Conservation (phyloP, 2,329 filamentous ascomycete species). For the Calonectria pauciramosa region DNA sequence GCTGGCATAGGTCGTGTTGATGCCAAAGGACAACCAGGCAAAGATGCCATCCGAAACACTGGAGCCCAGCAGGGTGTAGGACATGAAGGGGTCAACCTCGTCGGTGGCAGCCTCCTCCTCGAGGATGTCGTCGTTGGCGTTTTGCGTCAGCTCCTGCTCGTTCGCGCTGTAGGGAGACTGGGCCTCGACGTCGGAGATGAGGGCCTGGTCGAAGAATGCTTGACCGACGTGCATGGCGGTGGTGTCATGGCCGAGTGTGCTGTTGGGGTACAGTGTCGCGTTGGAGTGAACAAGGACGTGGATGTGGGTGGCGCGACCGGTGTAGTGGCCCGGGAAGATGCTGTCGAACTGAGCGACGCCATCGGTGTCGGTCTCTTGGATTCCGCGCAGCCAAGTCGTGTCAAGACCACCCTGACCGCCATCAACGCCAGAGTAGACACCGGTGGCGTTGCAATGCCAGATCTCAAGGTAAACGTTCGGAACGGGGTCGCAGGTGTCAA, state of each 20-base stretch:
- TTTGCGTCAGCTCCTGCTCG: slow-evolving; percentile 61
- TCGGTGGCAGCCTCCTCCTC: slow-evolving; percentile 61
- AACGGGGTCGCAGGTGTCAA: slow-evolving; percentile 58
- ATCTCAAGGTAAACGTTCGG: slow-evolving; percentile 58
- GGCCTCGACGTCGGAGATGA: slow-evolving; percentile 65
- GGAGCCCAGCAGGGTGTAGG: slow-evolving; percentile 71
- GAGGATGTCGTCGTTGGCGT: slow-evolving; percentile 65
- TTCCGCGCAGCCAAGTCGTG: slow-evolving; percentile 51
- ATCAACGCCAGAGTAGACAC: slow-evolving; percentile 60
- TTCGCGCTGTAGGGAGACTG: slow-evolving; percentile 63
- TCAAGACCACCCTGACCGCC: slow-evolving; percentile 60
- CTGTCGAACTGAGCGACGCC: slow-evolving; percentile 60
- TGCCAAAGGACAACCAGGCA: slow-evolving; percentile 67
- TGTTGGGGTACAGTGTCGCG: slow-evolving; percentile 49
- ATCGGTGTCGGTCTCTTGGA: slow-evolving; percentile 56
- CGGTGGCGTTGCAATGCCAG: slow-evolving; percentile 63
- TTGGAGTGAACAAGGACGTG: slow-evolving; percentile 59
- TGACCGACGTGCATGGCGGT: slow-evolving; percentile 72
- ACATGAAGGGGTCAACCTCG: slow-evolving; percentile 69
- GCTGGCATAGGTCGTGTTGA: slow-evolving; percentile 53
- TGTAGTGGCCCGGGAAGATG: slow-evolving; percentile 61
- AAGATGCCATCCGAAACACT: slow-evolving; percentile 65
- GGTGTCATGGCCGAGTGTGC: slow-evolving; percentile 51
- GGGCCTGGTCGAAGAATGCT: slow-evolving; percentile 72
- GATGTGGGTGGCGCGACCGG: slow-evolving; percentile 61